Evolutionary conservation across 1,139 yeast genomes (phyloP), one percentile per base, ranked within the genome.

Genomic region (Magnusiomyces suaveolens): DNA sequence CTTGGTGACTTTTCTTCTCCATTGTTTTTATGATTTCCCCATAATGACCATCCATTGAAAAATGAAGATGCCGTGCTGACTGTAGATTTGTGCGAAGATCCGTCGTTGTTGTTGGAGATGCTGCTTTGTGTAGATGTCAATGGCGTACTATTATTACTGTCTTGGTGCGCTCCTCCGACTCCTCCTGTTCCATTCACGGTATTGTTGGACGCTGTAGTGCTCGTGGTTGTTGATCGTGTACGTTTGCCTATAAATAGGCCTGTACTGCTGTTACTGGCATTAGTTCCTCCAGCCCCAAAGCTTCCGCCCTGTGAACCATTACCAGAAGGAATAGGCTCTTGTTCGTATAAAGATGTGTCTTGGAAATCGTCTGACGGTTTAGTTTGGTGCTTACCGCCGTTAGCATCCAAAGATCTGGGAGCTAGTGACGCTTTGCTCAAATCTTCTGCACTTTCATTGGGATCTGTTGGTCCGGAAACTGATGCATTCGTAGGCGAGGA

Each of bases 1-100:
- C 18, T 38, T 44, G 47, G 12, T n/a, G 29, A 33, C 29, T 38
- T 21, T 26, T 50, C 36, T 14, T 36, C 18, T 8, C 39, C 26
- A 38, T 50, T 26, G 24, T 25, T 20, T 4, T 39, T 25, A 3
- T 41, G 32, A 24, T 43, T 23, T 10, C 57, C 55, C 57, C 57
- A 55, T 14, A 55, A 41, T 16, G 57, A 55, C 57, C 57, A 55
- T 14, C 53, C 53, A 3, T 41, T 43, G 18, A 55, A 50, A 14
- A 55, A 46, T 1, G 36, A 29, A 12, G 36, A 29, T 29, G 36
- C 36, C 6, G 43, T n/a, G n/a, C 43, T 38, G 6, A 12, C n/a
- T 10, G 43, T 14, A 4, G 43, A 16, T 38, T 38, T 38, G 18
- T 38, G 20, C 4, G 43, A 38, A 10, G 43, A 12, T 29, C 36